Evolutionary conservation across 176 grass and related monocot species (phyloP).

Genomic region (sorghum (Sorghum bicolor)): DNA sequence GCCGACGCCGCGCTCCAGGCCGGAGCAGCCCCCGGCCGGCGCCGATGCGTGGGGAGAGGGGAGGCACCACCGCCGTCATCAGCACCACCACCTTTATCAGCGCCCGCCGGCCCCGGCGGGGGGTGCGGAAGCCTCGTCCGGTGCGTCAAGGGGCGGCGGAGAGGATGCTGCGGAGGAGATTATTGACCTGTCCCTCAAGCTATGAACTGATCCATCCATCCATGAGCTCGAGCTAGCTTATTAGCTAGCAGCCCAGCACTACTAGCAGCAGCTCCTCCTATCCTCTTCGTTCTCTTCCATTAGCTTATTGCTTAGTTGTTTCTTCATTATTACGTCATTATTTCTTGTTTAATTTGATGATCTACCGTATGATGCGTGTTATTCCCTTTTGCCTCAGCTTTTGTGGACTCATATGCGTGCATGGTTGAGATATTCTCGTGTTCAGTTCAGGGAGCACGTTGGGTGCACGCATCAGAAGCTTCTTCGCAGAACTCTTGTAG

Average conservation of each 20-base stretch:
- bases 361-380: neutral
- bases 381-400: constrained; percentile 38
- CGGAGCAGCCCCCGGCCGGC: neutral
- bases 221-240: neutral
- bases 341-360: constrained; percentile 15
- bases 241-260: neutral
- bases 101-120: neutral
- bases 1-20: neutral
- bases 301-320: constrained; percentile 20
- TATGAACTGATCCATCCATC: constrained; percentile 30
- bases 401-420: constrained; percentile 13
- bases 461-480: neutral
- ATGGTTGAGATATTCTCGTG: neutral
- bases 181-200: constrained; percentile 62
- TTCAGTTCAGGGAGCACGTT: constrained; percentile 20
- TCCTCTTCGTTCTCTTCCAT: neutral
- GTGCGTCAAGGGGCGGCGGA: neutral
- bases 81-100: neutral
- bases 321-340: constrained; percentile 10
- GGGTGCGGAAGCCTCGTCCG: neutral
- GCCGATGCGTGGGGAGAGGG: constrained; percentile 14
- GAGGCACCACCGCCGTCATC: neutral
- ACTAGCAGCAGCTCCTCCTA: neutral
- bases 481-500: constrained; percentile 20
- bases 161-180: constrained; percentile 35